Conservation (phyloP, 331 rosid genomes). For the Pyracantha coccinea region DNA sequence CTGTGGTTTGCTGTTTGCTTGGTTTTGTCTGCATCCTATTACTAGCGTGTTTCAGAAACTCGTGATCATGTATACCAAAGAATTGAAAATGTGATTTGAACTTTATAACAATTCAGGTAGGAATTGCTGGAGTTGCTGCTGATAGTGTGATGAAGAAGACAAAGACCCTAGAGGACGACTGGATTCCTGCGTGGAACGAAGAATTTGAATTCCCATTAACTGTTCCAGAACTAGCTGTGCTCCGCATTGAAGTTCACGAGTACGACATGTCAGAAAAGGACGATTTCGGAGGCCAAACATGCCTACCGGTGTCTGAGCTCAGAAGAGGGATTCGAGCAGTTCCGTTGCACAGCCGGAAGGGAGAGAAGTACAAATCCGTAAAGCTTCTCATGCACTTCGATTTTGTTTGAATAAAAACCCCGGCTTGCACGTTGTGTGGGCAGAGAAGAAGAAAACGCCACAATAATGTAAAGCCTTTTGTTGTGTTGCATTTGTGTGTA, state of each 20-base stretch:
- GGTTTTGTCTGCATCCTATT: not conserved
- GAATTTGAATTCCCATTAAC: slow-evolving; percentile 60
- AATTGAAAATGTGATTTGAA: slow-evolving; percentile 4
- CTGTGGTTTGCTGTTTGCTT: not conserved
- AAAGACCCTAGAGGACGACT: slow-evolving; percentile 62
- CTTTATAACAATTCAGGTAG: slow-evolving; percentile 47
- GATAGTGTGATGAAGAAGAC: slow-evolving; percentile 81
- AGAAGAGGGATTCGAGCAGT: slow-evolving; percentile 75
- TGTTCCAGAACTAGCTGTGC: slow-evolving; percentile 81
- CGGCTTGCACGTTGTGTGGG: not conserved
- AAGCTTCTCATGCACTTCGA: slow-evolving; percentile 86
- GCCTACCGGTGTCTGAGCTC: slow-evolving; percentile 78
- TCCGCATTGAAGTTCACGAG: slow-evolving; percentile 91
- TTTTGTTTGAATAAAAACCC: slow-evolving; percentile 30
- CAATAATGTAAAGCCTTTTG: not conserved
- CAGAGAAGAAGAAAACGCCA: not conserved
- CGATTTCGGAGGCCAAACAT: slow-evolving; percentile 91
- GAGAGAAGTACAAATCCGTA: slow-evolving; percentile 52
- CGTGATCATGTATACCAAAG: not conserved
- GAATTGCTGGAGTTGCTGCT: slow-evolving; percentile 84
- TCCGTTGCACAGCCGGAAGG: slow-evolving; percentile 50
- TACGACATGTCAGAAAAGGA: slow-evolving; percentile 98
- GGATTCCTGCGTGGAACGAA: slow-evolving; percentile 90
- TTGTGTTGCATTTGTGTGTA: not conserved
- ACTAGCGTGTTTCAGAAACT: not conserved